Percentiles rank a stretch among this genome's conserved stretches.
Evolutionary conservation across 116 monocot species (phyloP).

Genomic region (Cymodocea nodosa): DNA sequence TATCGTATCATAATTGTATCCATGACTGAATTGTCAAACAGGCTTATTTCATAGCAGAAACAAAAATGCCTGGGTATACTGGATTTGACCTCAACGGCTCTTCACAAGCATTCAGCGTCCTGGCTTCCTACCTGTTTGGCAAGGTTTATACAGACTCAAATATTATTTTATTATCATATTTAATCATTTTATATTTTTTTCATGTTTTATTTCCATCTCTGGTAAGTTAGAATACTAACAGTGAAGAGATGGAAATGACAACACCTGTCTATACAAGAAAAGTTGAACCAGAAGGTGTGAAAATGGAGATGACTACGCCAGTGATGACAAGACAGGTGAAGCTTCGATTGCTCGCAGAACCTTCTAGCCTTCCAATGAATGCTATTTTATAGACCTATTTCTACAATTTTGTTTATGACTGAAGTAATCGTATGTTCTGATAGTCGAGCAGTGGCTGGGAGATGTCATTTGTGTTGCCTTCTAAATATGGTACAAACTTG

Average conservation of each 20-base stretch:
- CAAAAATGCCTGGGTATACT: constrained; percentile 57
- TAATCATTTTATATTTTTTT: not conserved
- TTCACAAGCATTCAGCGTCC: constrained; percentile 57
- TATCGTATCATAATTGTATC: not conserved
- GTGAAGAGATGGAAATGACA: constrained; percentile 86
- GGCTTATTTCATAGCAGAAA: constrained; percentile 78
- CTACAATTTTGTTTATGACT: not conserved
- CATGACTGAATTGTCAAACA: constrained; percentile 5
- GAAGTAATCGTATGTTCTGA: not conserved
- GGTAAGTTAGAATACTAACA: constrained; percentile 37
- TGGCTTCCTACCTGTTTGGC: constrained; percentile 83
- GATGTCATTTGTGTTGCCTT: constrained; percentile 93
- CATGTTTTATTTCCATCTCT: not conserved
- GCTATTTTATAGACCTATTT: not conserved
- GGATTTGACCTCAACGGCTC: constrained; percentile 79
- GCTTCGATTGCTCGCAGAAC: not conserved
- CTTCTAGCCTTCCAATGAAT: too few species aligned
- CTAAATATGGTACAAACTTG: constrained; percentile 69
- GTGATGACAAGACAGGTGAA: constrained; percentile 55
- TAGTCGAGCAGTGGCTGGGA: constrained; percentile 50
- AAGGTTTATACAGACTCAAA: constrained; percentile 31
- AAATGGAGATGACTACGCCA: constrained; percentile 88
- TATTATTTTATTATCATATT: not conserved
- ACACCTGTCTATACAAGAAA: constrained; percentile 71
- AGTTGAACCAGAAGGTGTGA: constrained; percentile 43